Evolutionary conservation across 495 filamentous ascomycete species (phyloP).

Genomic region (Evansstolkia leycettana): DNA sequence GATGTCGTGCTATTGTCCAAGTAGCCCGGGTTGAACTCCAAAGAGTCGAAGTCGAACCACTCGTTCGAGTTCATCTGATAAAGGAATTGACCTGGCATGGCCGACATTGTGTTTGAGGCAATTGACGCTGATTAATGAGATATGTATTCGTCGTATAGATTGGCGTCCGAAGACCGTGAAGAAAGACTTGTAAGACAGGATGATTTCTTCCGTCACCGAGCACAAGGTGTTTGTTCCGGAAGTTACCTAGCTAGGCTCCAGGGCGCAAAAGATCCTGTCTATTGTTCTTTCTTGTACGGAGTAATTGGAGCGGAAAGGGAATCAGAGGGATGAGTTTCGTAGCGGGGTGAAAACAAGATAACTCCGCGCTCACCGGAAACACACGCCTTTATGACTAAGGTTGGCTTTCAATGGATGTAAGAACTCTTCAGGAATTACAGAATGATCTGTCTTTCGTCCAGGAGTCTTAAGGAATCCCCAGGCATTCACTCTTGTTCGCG

Average conservation of each 20-base stretch:
- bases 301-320: background rate
- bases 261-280: no score
- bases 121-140: no score
- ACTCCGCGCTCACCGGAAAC: background rate
- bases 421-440: no score
- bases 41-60: slow-evolving; percentile 27
- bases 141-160: background rate
- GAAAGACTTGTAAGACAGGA: background rate
- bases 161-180: background rate
- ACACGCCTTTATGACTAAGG: no score
- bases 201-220: no score
- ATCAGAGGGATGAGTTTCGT: background rate
- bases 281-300: background rate
- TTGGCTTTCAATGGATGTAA: no score
- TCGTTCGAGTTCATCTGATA: slow-evolving; percentile 16
- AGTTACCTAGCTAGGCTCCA: no score
- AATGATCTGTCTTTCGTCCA: no score
- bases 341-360: background rate
- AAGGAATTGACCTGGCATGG: slow-evolving; percentile 11
- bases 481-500: background rate
- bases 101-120: slow-evolving; percentile 9
- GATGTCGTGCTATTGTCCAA: slow-evolving; percentile 21
- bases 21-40: slow-evolving; percentile 22
- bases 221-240: no score
- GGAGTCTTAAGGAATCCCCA: no score